These are phyloP conservation scores for Debaryomyces castellii DNA, from an alignment of 805 yeast genomes.

Conservation along the genomic window DNA sequence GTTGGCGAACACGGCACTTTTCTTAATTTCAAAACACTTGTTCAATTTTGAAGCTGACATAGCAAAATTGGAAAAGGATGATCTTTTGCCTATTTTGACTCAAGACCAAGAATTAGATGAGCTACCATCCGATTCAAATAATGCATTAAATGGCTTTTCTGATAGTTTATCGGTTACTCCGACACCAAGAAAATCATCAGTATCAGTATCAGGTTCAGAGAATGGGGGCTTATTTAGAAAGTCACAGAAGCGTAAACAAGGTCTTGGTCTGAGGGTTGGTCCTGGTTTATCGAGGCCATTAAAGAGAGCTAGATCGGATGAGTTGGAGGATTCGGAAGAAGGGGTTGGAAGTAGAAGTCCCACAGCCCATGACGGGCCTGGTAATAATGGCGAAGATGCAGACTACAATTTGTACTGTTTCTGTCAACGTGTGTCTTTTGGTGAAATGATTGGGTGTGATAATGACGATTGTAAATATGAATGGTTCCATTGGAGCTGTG, in stretches of 20 bases:
- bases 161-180: conserved; percentile 28
- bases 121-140: conserved; percentile 9
- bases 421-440: conserved; percentile 93
- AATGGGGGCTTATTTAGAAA: conserved; percentile 13
- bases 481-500: conserved; percentile 97
- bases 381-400: conserved; percentile 42
- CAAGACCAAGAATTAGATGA: conserved; percentile 22
- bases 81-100: conserved; percentile 64
- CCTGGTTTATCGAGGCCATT: conserved; percentile 12
- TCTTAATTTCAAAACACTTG: conserved; percentile 73
- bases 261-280: conserved; percentile 5
- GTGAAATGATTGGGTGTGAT: conserved; percentile 98
- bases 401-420: conserved; percentile 68
- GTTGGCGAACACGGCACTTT: conserved; percentile 81
- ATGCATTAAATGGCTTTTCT: conserved; percentile 13
- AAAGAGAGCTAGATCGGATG: conserved; percentile 22
- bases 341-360: conserved; percentile 5
- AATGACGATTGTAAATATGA: conserved; percentile 83
- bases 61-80: conserved; percentile 73
- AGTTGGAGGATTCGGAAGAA: conserved; percentile 16
- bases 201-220: conserved; percentile 15
- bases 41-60: conserved; percentile 73
- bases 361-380: conserved; percentile 17
- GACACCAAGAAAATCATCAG: conserved; percentile 26
- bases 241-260: conserved; percentile 27